Evolutionary conservation across 768 basidiomycete genomes (phyloP), one percentile per base, ranked within the genome.

Genomic region (Boletus subcaerulescens): DNA sequence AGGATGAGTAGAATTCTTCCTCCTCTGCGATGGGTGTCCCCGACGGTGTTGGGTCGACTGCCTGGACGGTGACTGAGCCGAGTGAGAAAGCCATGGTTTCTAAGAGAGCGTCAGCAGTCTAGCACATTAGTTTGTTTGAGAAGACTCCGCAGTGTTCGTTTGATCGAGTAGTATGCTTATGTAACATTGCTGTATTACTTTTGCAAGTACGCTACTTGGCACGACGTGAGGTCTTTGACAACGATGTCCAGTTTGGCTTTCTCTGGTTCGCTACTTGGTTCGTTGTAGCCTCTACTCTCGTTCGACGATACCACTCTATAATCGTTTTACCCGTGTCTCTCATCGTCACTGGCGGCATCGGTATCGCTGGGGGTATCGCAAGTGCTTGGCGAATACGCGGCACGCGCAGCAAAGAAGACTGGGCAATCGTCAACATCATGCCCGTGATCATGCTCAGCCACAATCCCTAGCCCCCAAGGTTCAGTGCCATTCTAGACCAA

Each of bases 1-100:
- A 92, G 32, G 91, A 93, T 14, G 90, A 92, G 71, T 93, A 93
- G 69, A 85, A 90, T 67, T 94, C 92, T 70, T 93, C 91, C 46
- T 91, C 89, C 67, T 92, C 87, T 12, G 79, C 71, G 33, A 78
- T 65, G 22, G 81, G 76, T 3, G 62, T 54, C 1, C 65, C 63
- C 0, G 80, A 65, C 12, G 74, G 61, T 6, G 66, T 15, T 3
- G 59, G 22, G 9, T 65, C 55, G 12, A 50, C 32, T 24, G 60
- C 71, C 47, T 71, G 63, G 5, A 70, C 57, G 22, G 73, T 64
- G 24, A 76, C 46, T 45, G 79, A 70, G 43, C 67, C 68, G 13
- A 76, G 57, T 42, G 68, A 68, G 59, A 78, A 60, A 36, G 73
- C 61, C 77, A 81, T 77, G 52, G 53, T 3, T 73, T 68, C 17